Base-by-base conservation (phyloP, 768 basidiomycete species). In the Vararia minispora region DNA sequence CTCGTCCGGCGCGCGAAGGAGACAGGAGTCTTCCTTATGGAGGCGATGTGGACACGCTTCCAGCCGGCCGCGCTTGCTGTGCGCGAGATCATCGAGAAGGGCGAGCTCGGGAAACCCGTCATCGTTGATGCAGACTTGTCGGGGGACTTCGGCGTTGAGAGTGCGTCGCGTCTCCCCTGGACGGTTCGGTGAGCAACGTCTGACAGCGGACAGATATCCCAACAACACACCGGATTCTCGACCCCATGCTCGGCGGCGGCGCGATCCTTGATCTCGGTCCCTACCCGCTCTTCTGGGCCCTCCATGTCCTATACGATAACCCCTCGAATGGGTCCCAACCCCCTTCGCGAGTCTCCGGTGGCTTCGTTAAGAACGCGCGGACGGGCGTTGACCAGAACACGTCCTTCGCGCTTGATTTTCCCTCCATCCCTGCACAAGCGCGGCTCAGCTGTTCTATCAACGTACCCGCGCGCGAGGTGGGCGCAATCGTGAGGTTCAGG, bases 11-110 rank as follows among this genome's bases (percentile, higher is more conserved):
- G 85, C 14, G 87, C 90, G 2, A 82, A 81, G 56, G 73, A 85
- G 53, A 64, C 79, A 49, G 72, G 76, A 13, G 69, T 89, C 1
- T 92, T 92, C 65, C 74, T 92, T 50, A 91, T 92, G 88, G 90
- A 92, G 59, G 87, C 83, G 0, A 65, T 89, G 58, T 89, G 87
- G 85, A 88, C 87, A 25, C 69, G 83, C 25, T 87, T 86, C 64
- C 78, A 82, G 41, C 82, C 83, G 10, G 67, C 84, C 42, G 62
- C 66, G 8, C 52, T 64, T 13, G 82, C 81, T 43, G 62, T 87
- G 37, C 78, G 79, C 58, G 65, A 66, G 43, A 58, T 84, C 32
- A 66, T 71, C 1, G 74, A 81, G 35, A 65, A 66, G 39, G 80
- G 79, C 5, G 58, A 54, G n/a, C 63, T 88, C 16, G 85, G 84